phyloP scores from a whole-genome alignment of 1,139 yeast genomes.

The Chernovozyma aurita region DNA sequence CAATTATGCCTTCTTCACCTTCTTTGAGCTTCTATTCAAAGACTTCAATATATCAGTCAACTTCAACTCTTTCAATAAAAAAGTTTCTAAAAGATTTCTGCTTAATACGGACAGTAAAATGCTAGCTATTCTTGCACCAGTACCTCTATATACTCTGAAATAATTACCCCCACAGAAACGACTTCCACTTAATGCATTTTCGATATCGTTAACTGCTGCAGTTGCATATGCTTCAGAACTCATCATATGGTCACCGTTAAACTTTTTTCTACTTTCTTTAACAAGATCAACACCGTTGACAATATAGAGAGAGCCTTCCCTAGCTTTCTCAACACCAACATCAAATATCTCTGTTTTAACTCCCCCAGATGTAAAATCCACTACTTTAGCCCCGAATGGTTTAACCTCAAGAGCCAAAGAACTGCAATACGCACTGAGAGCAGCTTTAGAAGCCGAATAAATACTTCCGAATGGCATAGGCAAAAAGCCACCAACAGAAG shows the following conservation, averaged over 20 bases:
- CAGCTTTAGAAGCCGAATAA: slow-evolving; percentile 36
- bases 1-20: too few relatives aligned
- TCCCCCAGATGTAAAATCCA: slow-evolving; percentile 21
- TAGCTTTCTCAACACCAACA: background rate
- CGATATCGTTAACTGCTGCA: slow-evolving; percentile 20
- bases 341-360: slow-evolving; percentile 21
- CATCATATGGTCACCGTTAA: slow-evolving; percentile 9
- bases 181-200: slow-evolving; percentile 8
- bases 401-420: slow-evolving; percentile 52
- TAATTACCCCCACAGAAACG: background rate
- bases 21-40: background rate
- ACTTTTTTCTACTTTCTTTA: slow-evolving; percentile 17
- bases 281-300: slow-evolving; percentile 15
- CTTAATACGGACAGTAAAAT: background rate
- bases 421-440: slow-evolving; percentile 57
- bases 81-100: background rate
- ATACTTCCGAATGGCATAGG: slow-evolving; percentile 11
- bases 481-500: slow-evolving; percentile 7
- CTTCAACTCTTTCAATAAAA: background rate
- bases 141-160: background rate
- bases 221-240: slow-evolving; percentile 15
- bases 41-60: background rate
- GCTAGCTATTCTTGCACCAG: background rate
- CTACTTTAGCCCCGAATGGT: slow-evolving; percentile 24
- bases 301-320: slow-evolving; percentile 12